A percentile compares a stretch with the other conserved stretches of the same genome.
Evolutionary conservation across 257 asterid species (phyloP).

Genomic region (Capsicum chinense): DNA sequence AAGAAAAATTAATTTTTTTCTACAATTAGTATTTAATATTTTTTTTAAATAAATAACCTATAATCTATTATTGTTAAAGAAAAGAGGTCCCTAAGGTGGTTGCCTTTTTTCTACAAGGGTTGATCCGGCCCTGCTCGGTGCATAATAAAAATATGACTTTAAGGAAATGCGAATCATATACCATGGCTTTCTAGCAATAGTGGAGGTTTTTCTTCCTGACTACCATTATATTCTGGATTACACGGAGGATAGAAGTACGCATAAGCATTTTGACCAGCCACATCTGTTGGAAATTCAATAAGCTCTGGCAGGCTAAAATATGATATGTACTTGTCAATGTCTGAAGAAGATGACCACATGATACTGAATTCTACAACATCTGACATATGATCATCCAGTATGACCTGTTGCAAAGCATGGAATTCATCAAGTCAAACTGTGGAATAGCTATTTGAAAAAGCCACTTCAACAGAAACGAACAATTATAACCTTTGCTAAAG

Average conservation of each 20-base stretch:
- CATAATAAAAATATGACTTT: background rate
- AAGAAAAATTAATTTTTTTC: no score
- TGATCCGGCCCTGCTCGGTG: background rate
- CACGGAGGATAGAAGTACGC: conserved; percentile 94
- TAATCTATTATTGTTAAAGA: no score
- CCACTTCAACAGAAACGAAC: background rate
- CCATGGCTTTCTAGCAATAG: conserved; percentile 91
- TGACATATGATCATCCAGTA: conserved; percentile 65
- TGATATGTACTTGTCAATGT: conserved; percentile 45
- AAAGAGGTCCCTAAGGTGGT: no score
- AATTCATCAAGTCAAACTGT: conserved; percentile 19
- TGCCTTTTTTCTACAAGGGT: no score
- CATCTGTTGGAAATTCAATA: conserved; percentile 87
- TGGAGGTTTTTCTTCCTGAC: conserved; percentile 83
- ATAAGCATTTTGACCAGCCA: conserved; percentile 85
- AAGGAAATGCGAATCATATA: conserved; percentile 31
- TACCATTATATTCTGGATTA: conserved; percentile 73
- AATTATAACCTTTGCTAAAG: conserved; percentile 77
- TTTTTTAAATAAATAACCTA: no score
- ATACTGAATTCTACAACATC: conserved; percentile 65
- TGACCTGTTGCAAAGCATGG: conserved; percentile 52
- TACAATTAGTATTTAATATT: no score
- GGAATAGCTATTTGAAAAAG: background rate
- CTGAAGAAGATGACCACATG: conserved; percentile 73
- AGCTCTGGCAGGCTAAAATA: conserved; percentile 79